Conservation (phyloP, 805 yeast species). For the Tanozyma kutaoensis region DNA sequence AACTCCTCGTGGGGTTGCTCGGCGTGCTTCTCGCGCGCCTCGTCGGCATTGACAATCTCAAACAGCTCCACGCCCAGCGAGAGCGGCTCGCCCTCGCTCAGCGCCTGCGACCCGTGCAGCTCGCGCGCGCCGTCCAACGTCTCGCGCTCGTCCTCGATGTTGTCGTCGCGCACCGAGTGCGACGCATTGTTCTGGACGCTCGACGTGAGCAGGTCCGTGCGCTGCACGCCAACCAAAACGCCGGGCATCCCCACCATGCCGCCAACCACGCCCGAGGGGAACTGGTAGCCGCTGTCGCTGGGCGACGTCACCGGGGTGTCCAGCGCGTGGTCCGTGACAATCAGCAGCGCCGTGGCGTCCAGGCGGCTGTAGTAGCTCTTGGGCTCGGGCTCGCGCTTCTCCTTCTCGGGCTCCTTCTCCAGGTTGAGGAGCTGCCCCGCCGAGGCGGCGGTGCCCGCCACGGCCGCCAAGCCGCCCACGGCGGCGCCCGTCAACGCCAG, state of each 20-base stretch:
- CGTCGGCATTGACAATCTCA: conserved; percentile 40
- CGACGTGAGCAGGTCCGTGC: conserved; percentile 77
- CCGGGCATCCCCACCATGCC: conserved; percentile 31
- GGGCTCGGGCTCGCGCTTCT: no score
- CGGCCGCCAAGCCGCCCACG: no score
- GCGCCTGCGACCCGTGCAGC: no score
- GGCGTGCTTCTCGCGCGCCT: conserved; percentile 18
- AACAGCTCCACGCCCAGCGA: conserved; percentile 39
- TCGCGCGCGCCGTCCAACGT: conserved; percentile 13
- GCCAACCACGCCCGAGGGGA: conserved; percentile 23
- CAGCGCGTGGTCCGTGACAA: no score
- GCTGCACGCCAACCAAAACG: conserved; percentile 31
- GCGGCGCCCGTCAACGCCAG: no score
- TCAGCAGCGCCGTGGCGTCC: no score
- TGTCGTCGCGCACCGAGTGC: conserved; percentile 72
- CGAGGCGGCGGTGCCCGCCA: no score
- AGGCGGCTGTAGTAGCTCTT: no score
- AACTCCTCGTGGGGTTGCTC: conserved; percentile 46
- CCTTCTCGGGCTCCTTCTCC: no score
- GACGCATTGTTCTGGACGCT: conserved; percentile 91
- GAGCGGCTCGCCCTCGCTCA: conserved; percentile 23
- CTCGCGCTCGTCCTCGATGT: conserved; percentile 28
- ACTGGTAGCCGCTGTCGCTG: conserved; percentile 33
- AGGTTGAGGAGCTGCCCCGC: no score
- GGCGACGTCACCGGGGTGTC: conserved; percentile 39